These are phyloP conservation scores for Diplocarpon mali DNA, from an alignment of 2,329 filamentous ascomycete species.

Conservation along the genomic window DNA sequence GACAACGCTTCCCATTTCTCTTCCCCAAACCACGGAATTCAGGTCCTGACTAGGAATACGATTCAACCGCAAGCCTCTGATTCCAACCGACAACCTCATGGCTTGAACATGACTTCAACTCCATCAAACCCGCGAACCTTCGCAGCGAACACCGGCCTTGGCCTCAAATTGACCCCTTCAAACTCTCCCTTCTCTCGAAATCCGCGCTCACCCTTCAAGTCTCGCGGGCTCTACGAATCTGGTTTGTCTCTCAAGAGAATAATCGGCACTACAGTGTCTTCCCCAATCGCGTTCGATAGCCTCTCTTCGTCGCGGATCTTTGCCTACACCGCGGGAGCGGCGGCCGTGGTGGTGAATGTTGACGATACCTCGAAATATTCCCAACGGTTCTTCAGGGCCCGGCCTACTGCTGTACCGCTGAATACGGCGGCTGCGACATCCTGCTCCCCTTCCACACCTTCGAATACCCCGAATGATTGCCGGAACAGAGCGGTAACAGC, in stretches of 20 bases:
- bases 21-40: slow-evolving; percentile 5
- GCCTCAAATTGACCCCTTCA: slow-evolving; percentile 60
- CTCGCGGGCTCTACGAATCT: slow-evolving; percentile 39
- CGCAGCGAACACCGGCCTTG: slow-evolving; percentile 24
- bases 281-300: slow-evolving; percentile 77
- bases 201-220: slow-evolving; percentile 46
- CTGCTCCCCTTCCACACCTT: slow-evolving; percentile 43
- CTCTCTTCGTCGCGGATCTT: slow-evolving; percentile 60
- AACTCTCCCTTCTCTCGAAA: slow-evolving; percentile 60
- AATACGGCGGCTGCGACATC: slow-evolving; percentile 40
- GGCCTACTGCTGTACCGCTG: slow-evolving; percentile 61
- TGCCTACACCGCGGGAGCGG: slow-evolving; percentile 85
- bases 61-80: not conserved
- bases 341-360: slow-evolving; percentile 80
- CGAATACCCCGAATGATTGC: slow-evolving; percentile 51
- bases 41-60: slow-evolving; percentile 2
- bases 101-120: slow-evolving; percentile 28
- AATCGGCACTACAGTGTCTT: slow-evolving; percentile 79
- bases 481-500: slow-evolving; percentile 43
- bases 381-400: slow-evolving; percentile 85
- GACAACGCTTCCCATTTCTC: slow-evolving; percentile 5
- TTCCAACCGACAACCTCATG: slow-evolving; percentile 18
- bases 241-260: slow-evolving; percentile 69
- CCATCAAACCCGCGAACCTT: slow-evolving; percentile 25
- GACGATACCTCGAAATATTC: slow-evolving; percentile 51